phyloP scores from a whole-genome alignment of 805 yeast species.

The Metschnikowia borealis region DNA sequence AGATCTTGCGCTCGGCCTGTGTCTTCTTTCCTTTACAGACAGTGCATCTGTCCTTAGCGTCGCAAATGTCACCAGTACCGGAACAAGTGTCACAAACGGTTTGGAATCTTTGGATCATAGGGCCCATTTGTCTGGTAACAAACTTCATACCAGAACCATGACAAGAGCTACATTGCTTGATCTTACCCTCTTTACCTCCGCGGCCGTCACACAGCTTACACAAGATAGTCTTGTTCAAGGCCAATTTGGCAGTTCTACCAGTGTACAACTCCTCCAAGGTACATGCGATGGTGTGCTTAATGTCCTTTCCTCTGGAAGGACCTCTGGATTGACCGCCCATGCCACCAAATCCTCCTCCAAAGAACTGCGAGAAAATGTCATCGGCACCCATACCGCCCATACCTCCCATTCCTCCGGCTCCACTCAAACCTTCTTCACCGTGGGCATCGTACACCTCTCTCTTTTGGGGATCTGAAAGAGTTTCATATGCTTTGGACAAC shows the following conservation, averaged over 20 bases:
- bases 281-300: slow-evolving; percentile 81
- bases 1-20: slow-evolving; percentile 79
- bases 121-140: slow-evolving; percentile 98
- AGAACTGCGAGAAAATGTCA: slow-evolving; percentile 76
- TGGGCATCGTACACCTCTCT: slow-evolving; percentile 84
- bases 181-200: slow-evolving; percentile 93
- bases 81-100: slow-evolving; percentile 87
- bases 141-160: slow-evolving; percentile 89
- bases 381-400: slow-evolving; percentile 60
- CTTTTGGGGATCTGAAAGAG: slow-evolving; percentile 82
- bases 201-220: slow-evolving; percentile 89
- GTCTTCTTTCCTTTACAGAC: slow-evolving; percentile 87
- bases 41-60: slow-evolving; percentile 84
- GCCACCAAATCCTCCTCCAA: slow-evolving; percentile 59
- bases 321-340: slow-evolving; percentile 67
- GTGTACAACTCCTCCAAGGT: slow-evolving; percentile 89
- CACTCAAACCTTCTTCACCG: slow-evolving; percentile 89
- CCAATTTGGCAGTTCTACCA: slow-evolving; percentile 92
- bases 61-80: slow-evolving; percentile 87
- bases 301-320: slow-evolving; percentile 86
- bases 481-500: slow-evolving; percentile 80
- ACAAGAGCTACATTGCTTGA: slow-evolving; percentile 82
- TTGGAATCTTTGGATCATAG: slow-evolving; percentile 97
- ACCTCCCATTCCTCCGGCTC: slow-evolving; percentile 33
- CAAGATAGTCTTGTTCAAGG: slow-evolving; percentile 84